Evolutionary conservation across 164 flowering plant genomes (phyloP), one percentile per base, ranked within the genome.

Genomic region (Pachysandra terminalis): DNA sequence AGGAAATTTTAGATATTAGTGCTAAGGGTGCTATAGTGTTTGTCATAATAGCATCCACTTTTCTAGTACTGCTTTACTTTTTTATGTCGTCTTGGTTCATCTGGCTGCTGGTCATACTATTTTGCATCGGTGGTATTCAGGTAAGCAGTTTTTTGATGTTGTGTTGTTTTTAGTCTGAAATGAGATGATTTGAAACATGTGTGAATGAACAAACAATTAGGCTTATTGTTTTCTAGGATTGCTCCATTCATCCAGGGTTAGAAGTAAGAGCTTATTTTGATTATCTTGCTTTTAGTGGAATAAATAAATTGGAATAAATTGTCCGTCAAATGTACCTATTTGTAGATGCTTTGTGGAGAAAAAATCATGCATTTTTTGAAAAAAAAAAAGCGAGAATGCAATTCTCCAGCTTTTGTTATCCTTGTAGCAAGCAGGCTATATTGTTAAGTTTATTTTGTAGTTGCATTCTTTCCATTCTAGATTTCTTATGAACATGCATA

Each of bases 11-110:
- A 63, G 85, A 86, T 76, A 86, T 93, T 55, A 87, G 65, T 77
- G 86, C 69, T 24, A 85, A 68, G 83, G 83, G 87, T 67, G 99
- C 99, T 67, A 48, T 96, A 32, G 15, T 81, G 56, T 88, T 88
- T 79, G 86, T 88, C 66, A 67, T 86, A 40, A 28, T 79, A 12
- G 93, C 93, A 35, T 88, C 93, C 2, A 71, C 76, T 40, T 83
- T 86, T 79, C 77, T 88, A 69, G 72, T 88, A 73, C 74, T 88
- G n/a, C 85, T 88, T 5, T 88, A 75, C 59, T 81, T 75, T 58
- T 83, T 85, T 61, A 90, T 96, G 98, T 93, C 99, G n/a, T 65
- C 89, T 23, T 93, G 97, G 99, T 91, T 96, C 68, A 74, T 93
- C 26, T 87, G 93, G 97, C 52, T 96, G 76, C 85, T 96, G 74